These are phyloP conservation scores for Alliaria petiolata DNA, from an alignment of 345 rosid genomes.

Conservation along the genomic window DNA sequence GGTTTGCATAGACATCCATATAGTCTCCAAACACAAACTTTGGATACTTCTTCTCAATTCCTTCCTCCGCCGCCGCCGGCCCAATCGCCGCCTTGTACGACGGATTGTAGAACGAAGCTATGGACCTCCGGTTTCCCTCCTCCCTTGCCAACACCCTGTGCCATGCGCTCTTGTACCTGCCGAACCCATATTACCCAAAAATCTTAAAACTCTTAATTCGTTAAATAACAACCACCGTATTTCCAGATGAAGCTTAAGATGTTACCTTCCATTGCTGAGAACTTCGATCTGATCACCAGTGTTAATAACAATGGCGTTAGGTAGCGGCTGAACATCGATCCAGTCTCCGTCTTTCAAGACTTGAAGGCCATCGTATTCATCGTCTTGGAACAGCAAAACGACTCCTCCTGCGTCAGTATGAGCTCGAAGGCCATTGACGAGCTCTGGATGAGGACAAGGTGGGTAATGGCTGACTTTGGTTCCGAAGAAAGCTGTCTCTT, in stretches of 20 bases:
- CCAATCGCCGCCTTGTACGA: constrained; percentile 71
- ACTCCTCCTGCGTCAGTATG: constrained; percentile 98
- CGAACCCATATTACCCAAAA: too few relatives aligned
- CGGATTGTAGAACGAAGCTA: constrained; percentile 91
- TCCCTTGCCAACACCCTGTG: constrained; percentile 58
- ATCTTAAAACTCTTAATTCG: too few relatives aligned
- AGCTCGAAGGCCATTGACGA: constrained; percentile 66
- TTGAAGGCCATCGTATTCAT: constrained; percentile 75
- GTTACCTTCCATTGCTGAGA: constrained; percentile 63
- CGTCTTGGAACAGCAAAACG: constrained; percentile 85
- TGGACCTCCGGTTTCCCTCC: constrained; percentile 66
- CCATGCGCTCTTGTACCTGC: constrained; percentile 83
- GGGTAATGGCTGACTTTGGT: constrained; percentile 95
- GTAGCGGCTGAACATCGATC: constrained; percentile 84
- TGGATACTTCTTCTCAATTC: constrained; percentile 43
- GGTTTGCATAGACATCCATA: constrained; percentile 78
- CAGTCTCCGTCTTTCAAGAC: constrained; percentile 72
- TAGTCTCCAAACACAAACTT: constrained; percentile 88
- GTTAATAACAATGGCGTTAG: constrained; percentile 71
- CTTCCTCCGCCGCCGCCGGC: constrained; percentile 47
- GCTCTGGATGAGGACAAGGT: constrained; percentile 81
- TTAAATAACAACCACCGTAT: too few relatives aligned
- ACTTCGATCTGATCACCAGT: constrained; percentile 96
- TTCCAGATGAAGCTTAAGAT: not conserved
- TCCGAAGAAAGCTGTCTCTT: constrained; percentile 57